Percentiles rank a stretch among this genome's conserved stretches.
Conservation (phyloP, 192 early-diverging fungal genomes). For the Mortierella antarctica region DNA sequence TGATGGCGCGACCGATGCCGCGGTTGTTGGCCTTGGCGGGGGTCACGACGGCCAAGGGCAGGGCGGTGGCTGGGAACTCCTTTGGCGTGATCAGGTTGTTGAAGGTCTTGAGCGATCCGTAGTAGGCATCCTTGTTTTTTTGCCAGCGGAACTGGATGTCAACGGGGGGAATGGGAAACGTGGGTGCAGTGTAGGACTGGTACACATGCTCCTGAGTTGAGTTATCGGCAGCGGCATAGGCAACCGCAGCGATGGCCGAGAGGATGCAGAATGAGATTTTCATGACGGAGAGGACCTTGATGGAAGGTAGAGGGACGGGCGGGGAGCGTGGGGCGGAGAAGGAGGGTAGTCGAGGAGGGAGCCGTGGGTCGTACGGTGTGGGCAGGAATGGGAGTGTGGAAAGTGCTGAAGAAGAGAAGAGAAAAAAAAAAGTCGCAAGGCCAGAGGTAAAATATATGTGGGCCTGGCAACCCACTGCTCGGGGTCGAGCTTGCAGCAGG, state of each 20-base stretch:
- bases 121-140: constrained; percentile 17
- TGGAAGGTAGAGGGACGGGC: not conserved
- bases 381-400: not conserved
- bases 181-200: constrained; percentile 13
- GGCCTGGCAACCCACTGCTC: too few species aligned
- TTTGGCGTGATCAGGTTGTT: constrained; percentile 28
- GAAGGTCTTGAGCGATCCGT: constrained; percentile 22
- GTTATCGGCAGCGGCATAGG: constrained; percentile 11
- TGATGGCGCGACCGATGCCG: constrained; percentile 14
- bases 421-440: not conserved
- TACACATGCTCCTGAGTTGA: constrained; percentile 13
- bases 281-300: constrained; percentile 1
- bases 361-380: not conserved
- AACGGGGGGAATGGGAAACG: not conserved
- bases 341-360: not conserved
- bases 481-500: too few species aligned
- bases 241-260: constrained; percentile 13
- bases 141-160: constrained; percentile 31
- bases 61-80: constrained; percentile 25
- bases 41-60: constrained; percentile 15
- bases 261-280: constrained; percentile 20
- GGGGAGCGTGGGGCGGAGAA: not conserved
- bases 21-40: constrained; percentile 30
- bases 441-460: too few species aligned
- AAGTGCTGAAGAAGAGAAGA: constrained; percentile 2